Evolutionary conservation across 2,329 filamentous ascomycete species (phyloP), one percentile per base, ranked within the genome.

Genomic region (Penicillium polonicum): DNA sequence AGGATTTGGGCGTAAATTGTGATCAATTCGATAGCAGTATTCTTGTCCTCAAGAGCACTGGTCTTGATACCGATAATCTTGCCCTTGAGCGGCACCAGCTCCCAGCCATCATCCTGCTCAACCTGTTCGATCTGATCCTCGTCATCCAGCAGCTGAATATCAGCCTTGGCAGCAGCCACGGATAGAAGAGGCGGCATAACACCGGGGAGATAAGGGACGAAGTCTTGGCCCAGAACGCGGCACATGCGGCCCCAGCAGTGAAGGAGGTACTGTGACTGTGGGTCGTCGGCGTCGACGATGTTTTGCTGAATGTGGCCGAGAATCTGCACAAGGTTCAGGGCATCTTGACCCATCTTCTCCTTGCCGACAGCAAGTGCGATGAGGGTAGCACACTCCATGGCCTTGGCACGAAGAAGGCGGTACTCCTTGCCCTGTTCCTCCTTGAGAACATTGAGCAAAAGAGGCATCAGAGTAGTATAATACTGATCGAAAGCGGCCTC

Each of bases 161-260:
- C 94, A 29, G 94, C 94, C 81, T 97, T 97, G 52, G 94, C 92
- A 67, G 91, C 90, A 31, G 93, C 94, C 63, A 97, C 84, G 71
- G 95, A 88, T 57, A 97, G 83, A 55, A 99, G 82, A 21, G 94
- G 94, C 7, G 93, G 93, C 87, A 99, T 97, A 61, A 99, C 94
- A 49, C 87, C 92, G 38, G 88, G 87, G 53, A 99, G 82, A 81
- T 95, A 99, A 17, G 92, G 92, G 13, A 97, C 82, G 76, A 99
- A 99, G 68, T 97, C 92, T 48, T 85, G 80, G 21, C 90, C 92
- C 62, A 99, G 84, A 31, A 99, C 93, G 64, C 94, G 88, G 77
- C 93, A 97, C 94, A 99, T 99, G 48, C 94, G 88, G 52, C 94
- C 94, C 94, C 94, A 99, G 79, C 94, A 99, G 81, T 99, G 94